Conservation (phyloP, 768 basidiomycete genomes). For the Gloeostereum incarnatum region DNA sequence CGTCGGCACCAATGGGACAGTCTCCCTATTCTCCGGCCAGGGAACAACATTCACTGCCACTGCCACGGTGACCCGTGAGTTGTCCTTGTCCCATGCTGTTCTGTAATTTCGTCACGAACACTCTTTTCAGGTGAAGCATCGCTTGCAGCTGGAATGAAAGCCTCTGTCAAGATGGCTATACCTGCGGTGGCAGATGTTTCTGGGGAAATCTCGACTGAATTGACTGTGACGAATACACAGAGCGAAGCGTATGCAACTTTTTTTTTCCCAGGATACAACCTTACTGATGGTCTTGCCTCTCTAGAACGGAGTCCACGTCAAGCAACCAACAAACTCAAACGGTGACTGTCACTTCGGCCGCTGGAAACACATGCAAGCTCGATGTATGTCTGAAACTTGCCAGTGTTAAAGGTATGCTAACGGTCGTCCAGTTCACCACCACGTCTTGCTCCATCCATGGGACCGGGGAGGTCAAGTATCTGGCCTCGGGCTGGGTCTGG, state of each 20-base stretch:
- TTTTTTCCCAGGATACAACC: not conserved
- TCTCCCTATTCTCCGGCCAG: not conserved
- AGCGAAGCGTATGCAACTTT: not conserved
- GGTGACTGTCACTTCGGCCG: not conserved
- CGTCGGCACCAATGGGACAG: not conserved
- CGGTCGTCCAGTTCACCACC: not conserved
- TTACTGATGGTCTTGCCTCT: not conserved
- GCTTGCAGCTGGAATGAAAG: not conserved
- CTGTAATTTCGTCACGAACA: not conserved
- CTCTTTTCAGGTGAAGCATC: not conserved
- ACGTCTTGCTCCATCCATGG: conserved; percentile 6
- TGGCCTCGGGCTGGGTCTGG: conserved; percentile 11
- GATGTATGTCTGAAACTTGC: not conserved
- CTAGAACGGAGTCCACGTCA: not conserved
- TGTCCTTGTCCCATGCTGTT: no score
- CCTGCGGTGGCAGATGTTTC: not conserved
- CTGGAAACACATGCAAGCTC: not conserved
- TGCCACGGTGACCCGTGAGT: not conserved
- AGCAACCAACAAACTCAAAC: not conserved
- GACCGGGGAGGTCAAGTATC: conserved; percentile 7
- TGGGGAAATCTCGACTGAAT: not conserved
- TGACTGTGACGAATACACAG: not conserved
- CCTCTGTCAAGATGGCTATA: not conserved
- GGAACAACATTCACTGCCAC: not conserved
- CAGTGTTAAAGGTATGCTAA: not conserved